Evolutionary conservation across 345 rosid genomes (phyloP), one percentile per base, ranked within the genome.

Genomic region (Brassica incana): DNA sequence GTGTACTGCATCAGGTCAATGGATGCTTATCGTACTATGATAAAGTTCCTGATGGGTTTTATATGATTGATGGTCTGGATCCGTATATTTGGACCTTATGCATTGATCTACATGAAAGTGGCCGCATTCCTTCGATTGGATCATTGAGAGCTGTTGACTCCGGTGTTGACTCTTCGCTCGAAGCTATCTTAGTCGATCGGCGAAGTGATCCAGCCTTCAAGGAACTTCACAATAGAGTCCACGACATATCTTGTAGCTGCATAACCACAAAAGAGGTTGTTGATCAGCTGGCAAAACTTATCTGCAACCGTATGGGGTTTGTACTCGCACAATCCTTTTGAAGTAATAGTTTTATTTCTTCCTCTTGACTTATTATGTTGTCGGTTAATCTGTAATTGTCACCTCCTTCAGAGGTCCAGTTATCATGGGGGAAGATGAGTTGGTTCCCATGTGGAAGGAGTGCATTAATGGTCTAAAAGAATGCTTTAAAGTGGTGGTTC

Each of bases 1-100:
- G 72, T 78, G 45, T 81, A 67, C 40, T 86, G 79, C 69, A 76
- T 78, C 92, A 96, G 98, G 98, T 93, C 72, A 96, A 88, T 86
- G 95, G 99, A 77, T 89, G 97, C 85, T 86, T 96, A 76, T 96
- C 99, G 16, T 96, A 96, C 82, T 88, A 83, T 30, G 97, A 93
- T 81, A 90, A 85, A 87, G 86, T 96, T 84, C 98, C 99, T 20
- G 98, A 96, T 90, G 98, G 99, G 32, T 93, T 96, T 87, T 96
- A 90, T 84, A 82, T 85, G 80, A 89, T 96, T 74, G 73, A 85
- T 83, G 99, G 99, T 80, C 83, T 96, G 89, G 89, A 92, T 85
- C 95, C 98, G 29, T 93, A 90, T 82, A 85, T 90, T 60, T 96
- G 99, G 99, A 85, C 92, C 33, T 76, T 96, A 63, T 96, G 98